These are phyloP conservation scores for Xylaria nigripes DNA, from an alignment of 495 filamentous ascomycete species.

Conservation along the genomic window DNA sequence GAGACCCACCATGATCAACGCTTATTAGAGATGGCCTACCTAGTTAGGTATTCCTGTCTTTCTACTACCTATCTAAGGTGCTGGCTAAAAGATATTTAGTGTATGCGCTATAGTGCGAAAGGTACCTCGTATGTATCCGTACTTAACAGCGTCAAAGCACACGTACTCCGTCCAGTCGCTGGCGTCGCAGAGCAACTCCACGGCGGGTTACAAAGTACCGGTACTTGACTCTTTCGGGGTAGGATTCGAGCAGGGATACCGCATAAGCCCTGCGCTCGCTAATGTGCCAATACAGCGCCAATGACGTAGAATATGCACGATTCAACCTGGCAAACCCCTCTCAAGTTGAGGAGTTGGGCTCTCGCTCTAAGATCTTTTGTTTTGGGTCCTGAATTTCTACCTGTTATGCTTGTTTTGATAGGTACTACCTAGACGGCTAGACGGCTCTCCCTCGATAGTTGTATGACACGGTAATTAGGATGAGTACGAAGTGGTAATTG, in stretches of 20 bases:
- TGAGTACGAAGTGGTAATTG: neutral
- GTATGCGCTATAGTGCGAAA: no score
- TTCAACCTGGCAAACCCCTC: slow-evolving; percentile 8
- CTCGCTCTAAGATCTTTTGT: neutral
- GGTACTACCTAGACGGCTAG: no score
- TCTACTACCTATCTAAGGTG: no score
- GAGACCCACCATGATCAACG: no score
- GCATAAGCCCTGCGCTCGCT: slow-evolving; percentile 12
- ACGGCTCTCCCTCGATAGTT: no score
- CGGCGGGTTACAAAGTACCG: slow-evolving; percentile 12
- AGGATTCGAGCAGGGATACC: slow-evolving; percentile 9
- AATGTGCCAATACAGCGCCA: slow-evolving; percentile 12
- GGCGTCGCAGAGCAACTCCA: neutral
- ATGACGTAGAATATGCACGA: slow-evolving; percentile 15
- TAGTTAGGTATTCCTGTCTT: no score
- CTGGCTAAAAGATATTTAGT: no score
- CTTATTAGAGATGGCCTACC: no score
- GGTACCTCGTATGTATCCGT: no score
- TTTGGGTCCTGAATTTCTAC: neutral
- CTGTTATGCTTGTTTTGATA: neutral
- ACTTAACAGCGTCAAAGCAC: no score
- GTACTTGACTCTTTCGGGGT: slow-evolving; percentile 10
- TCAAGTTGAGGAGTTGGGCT: neutral
- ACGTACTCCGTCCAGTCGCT: no score
- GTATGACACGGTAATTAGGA: no score